Conservation (phyloP, 2,329 filamentous ascomycete genomes). For the Bipolaris oryzae region DNA sequence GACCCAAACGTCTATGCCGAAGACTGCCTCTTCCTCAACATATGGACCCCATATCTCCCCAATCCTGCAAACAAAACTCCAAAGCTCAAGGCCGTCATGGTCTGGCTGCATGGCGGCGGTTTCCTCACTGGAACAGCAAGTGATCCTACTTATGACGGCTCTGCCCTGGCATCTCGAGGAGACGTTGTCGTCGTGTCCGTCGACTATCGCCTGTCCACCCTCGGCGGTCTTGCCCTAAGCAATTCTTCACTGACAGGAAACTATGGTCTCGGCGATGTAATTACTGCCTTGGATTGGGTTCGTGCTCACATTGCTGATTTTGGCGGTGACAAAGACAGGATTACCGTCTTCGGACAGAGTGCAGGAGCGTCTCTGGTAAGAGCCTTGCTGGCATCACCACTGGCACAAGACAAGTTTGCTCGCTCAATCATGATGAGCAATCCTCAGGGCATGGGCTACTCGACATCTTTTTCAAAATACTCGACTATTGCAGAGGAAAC, state of each 20-base stretch:
- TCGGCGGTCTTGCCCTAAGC: conserved; percentile 45
- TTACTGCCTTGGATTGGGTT: conserved; percentile 59
- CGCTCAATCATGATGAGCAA: conserved; percentile 29
- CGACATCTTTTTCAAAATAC: conserved; percentile 32
- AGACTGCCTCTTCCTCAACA: conserved; percentile 55
- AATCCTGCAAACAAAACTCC: conserved; percentile 6
- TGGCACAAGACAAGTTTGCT: conserved; percentile 44
- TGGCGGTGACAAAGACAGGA: conserved; percentile 43
- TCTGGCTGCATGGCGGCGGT: conserved; percentile 56
- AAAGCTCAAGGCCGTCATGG: conserved; percentile 53
- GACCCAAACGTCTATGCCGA: conserved; percentile 40
- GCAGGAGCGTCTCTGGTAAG: conserved; percentile 50
- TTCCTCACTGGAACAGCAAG: conserved; percentile 51
- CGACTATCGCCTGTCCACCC: conserved; percentile 50
- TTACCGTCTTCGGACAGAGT: conserved; percentile 50
- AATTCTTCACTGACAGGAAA: conserved; percentile 57
- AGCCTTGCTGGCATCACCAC: conserved; percentile 18
- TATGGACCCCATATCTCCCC: conserved; percentile 50
- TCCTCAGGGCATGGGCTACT: conserved; percentile 14
- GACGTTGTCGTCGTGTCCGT: conserved; percentile 54
- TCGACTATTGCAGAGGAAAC: conserved; percentile 31
- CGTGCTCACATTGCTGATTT: conserved; percentile 48
- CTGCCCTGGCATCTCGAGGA: conserved; percentile 54
- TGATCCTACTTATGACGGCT: conserved; percentile 55
- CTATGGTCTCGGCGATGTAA: conserved; percentile 57